Percentiles rank a stretch among this genome's conserved stretches.
phyloP scores from a whole-genome alignment of 768 basidiomycete genomes.

The Rhodosporidiobolus sp. region DNA sequence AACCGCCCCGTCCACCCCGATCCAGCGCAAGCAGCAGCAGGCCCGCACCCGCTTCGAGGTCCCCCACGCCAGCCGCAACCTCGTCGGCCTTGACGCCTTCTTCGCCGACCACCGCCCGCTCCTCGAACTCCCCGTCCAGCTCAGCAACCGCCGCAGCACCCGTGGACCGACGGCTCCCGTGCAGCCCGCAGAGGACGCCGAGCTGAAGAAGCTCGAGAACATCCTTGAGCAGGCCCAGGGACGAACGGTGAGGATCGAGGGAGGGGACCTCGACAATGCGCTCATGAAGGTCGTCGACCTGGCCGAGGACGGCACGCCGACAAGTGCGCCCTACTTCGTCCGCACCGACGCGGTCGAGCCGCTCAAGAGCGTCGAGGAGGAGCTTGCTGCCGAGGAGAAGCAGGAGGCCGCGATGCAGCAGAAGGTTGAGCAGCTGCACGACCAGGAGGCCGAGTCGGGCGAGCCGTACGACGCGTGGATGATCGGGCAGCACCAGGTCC shows the following conservation, averaged over 20 bases:
- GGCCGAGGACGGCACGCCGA: slow-evolving; percentile 25
- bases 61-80: slow-evolving; percentile 22
- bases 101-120: slow-evolving; percentile 38
- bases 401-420: slow-evolving; percentile 20
- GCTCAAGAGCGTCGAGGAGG: slow-evolving; percentile 27
- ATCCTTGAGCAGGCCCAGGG: background rate
- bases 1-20: too few species aligned
- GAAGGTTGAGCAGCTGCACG: slow-evolving; percentile 27
- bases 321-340: slow-evolving; percentile 29
- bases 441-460: slow-evolving; percentile 21
- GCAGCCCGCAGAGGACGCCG: background rate
- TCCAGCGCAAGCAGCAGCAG: too few species aligned
- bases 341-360: slow-evolving; percentile 1
- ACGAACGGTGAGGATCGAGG: background rate
- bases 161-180: background rate
- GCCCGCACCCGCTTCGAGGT: slow-evolving; percentile 13
- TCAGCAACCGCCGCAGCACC: slow-evolving; percentile 21
- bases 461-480: slow-evolving; percentile 40
- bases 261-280: slow-evolving; percentile 2
- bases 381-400: slow-evolving; percentile 25
- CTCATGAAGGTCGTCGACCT: slow-evolving; percentile 31
- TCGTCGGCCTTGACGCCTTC: slow-evolving; percentile 34
- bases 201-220: background rate
- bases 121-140: slow-evolving; percentile 36
- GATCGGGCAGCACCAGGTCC: slow-evolving; percentile 29